These are phyloP conservation scores for Fusarium redolens DNA, from an alignment of 2,329 filamentous ascomycete species.

Conservation along the genomic window DNA sequence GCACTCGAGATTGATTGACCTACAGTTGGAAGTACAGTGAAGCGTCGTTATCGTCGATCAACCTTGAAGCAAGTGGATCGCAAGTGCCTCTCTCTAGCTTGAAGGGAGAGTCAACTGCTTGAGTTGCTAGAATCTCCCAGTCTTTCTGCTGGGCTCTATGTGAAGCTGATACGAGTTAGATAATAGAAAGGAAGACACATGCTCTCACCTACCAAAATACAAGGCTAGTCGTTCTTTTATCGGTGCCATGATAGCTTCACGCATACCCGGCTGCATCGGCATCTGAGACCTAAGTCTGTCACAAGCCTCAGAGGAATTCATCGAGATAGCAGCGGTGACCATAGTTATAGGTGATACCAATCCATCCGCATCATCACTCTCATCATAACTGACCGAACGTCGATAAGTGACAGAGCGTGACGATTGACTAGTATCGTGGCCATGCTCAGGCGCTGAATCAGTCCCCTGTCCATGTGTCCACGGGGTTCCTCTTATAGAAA, in stretches of 20 bases:
- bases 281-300: conserved; percentile 15
- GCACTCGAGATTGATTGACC: rapidly evolving
- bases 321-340: conserved; percentile 5
- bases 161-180: neutral
- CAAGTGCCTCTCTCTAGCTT: conserved; percentile 16
- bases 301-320: conserved; percentile 2
- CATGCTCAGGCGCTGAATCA: neutral
- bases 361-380: neutral
- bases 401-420: neutral
- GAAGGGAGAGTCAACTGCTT: conserved; percentile 12
- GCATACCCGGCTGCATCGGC: conserved; percentile 13
- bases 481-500: neutral
- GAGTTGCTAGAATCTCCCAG: conserved; percentile 6
- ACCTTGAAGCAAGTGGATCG: conserved; percentile 7
- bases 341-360: neutral
- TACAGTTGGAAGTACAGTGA: conserved; percentile 15
- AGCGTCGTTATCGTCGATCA: conserved; percentile 12
- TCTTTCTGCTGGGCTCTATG: conserved; percentile 17
- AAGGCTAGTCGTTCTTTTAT: conserved; percentile 12
- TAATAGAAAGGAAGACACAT: rapidly evolving
- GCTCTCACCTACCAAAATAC: conserved; percentile 1
- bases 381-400: neutral
- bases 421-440: neutral
- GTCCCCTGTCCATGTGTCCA: neutral
- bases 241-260: conserved; percentile 16